Base-by-base conservation (phyloP, 352 stramenopile genomes). In the Globisporangium abappressorium region DNA sequence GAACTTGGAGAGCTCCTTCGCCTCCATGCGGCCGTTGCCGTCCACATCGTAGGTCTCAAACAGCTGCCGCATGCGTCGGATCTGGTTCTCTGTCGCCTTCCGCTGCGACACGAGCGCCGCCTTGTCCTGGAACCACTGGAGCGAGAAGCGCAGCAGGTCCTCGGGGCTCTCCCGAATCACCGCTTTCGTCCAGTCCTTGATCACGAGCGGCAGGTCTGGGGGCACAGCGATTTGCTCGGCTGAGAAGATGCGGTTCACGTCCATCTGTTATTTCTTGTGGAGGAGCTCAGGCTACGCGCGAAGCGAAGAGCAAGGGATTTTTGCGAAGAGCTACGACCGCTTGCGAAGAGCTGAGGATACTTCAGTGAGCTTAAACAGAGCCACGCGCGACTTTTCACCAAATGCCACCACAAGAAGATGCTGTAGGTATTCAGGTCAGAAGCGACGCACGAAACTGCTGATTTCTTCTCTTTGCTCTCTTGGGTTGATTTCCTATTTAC, bases 141-240 rank as follows among this genome's bases (percentile, higher is more conserved):
- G 80, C 47, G 89, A 97, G 59, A 97, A 97, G n/a, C 69, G 59
- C 34, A 93, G 43, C 68, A 97, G 38, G 69, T 98, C 83, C 0
- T 75, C 65, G 1, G 91, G 89, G 53, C 91, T 84, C 43, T 85
- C 82, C 2, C 82, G 79, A 59, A 97, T 95, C 69, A 97, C 82
- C 3, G 84, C 88, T 76, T 97, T 98, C 6, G 91, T 93, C 84
- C 91, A 97, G 65, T 97, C 88, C 69, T 97, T 97, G 41, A 97
- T 74, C 57, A 97, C 79, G 6, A 80, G 70, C 30, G 91, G 90
- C 14, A 98, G 78, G 47, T 97, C 92, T 0, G 89, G 80, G 9
- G 89, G 85, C 72, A 97, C 90, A 0, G 82, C 87, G 69, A 97
- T 97, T 70, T 98, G 92, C 75, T 98, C 91, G 9, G 91, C 91